Percentiles rank a stretch among this genome's conserved stretches.
phyloP scores from a whole-genome alignment of 176 grass and related monocot species.

The Avena insularis region DNA sequence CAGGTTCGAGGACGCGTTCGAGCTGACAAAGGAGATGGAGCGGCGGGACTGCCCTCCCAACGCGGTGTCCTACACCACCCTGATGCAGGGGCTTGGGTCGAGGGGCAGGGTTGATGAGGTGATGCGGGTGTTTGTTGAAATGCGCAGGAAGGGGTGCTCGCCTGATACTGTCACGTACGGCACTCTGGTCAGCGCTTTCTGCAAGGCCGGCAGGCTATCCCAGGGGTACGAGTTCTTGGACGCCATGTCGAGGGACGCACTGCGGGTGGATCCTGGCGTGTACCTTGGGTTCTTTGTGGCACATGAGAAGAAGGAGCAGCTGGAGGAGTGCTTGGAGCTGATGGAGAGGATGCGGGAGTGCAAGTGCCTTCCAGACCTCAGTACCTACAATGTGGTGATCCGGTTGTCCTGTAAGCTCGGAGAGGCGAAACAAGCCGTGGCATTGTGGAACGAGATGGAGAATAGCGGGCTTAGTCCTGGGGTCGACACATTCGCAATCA shows the following conservation, averaged over 20 bases:
- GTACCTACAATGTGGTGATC: constrained; percentile 79
- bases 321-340: constrained; percentile 90
- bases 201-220: constrained; percentile 71
- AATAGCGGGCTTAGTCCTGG: constrained; percentile 59
- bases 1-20: constrained; percentile 84
- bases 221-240: constrained; percentile 82
- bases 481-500: constrained; percentile 87
- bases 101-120: constrained; percentile 84
- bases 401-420: constrained; percentile 82
- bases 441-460: constrained; percentile 91
- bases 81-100: constrained; percentile 86
- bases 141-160: constrained; percentile 68
- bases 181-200: constrained; percentile 76
- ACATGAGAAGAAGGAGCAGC: constrained; percentile 81
- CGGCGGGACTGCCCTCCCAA: constrained; percentile 73
- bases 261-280: constrained; percentile 64
- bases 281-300: constrained; percentile 72
- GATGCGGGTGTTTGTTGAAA: constrained; percentile 94
- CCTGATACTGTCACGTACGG: constrained; percentile 73
- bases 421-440: constrained; percentile 66
- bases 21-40: constrained; percentile 74
- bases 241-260: constrained; percentile 59
- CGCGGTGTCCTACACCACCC: constrained; percentile 85
- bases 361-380: constrained; percentile 60
- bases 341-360: constrained; percentile 78